Base-by-base conservation (phyloP, 1,284 basidiomycete species). In the Ustilago sp. region DNA sequence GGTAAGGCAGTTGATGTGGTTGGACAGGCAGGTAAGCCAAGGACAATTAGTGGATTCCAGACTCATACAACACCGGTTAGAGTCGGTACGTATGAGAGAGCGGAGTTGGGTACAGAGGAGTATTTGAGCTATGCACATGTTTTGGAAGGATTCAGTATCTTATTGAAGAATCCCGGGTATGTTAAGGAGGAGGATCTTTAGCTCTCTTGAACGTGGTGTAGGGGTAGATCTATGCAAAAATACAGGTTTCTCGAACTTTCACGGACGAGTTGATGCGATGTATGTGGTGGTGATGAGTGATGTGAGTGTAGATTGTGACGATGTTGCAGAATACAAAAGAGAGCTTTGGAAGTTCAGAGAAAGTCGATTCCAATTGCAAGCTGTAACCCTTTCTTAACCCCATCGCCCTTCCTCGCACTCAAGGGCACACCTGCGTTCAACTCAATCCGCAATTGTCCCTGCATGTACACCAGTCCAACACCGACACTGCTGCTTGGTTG, bases 61-160 rank as follows among this genome's bases (percentile, higher is more conserved):
- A 99, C 97, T 32, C 94, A 98, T 87, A 92, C 93, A 80, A 95
- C 95, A 52, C 97, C 97, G 0, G 96, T 99, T 54, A 91, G 97
- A 56, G 88, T 99, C 63, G 95, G 93, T 3, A 96, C 94, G 63
- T 93, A 91, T 15, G 96, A 99, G 85, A 90, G 97, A 53, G 95
- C 94, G 4, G 97, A 99, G 88, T 88, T 99, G 79, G 97, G 94
- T 17, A 98, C 95, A 35, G 97, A 98, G 86, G 96, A 99, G 88
- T 98, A 90, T 87, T 93, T 98, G 82, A 92, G 94, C 9, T 99
- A 93, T 86, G 90, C 91, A 56, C 91, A 91, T 80, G 77, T 85
- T 3, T 63, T 83, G 34, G 78, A 80, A 62, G 77, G 80, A 72
- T 75, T 84, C 61, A 85, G 82, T 39, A 80, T 88, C 23, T 63